Conservation (phyloP, 805 yeast species). For the Candida silvicultrix region DNA sequence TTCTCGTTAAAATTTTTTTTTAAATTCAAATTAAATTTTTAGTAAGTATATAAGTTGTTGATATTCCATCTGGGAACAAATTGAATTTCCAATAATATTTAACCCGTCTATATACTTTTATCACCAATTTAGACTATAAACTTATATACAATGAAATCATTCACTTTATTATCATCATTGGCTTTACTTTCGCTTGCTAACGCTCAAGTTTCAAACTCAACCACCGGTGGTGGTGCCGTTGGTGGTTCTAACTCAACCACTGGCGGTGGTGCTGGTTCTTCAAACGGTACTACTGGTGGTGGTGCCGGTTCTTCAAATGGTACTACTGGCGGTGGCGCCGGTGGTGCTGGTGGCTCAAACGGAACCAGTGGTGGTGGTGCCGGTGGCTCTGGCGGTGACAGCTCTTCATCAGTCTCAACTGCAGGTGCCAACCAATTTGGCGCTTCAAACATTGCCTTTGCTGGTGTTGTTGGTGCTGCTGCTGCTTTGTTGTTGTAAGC, state of each 20-base stretch:
- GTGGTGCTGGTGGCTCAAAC: conserved; percentile 6
- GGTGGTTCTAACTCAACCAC: background rate
- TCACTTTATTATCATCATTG: background rate
- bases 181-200: background rate
- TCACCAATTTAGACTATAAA: background rate
- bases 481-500: conserved; percentile 16
- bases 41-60: background rate
- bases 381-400: conserved; percentile 5
- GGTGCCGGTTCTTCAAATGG: conserved; percentile 1
- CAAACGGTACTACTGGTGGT: conserved; percentile 1
- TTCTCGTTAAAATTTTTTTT: too few relatives aligned
- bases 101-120: too few relatives aligned
- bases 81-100: too few relatives aligned
- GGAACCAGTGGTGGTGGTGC: conserved; percentile 2
- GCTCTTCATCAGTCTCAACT: conserved; percentile 10
- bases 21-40: too few relatives aligned
- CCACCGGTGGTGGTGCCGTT: background rate
- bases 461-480: conserved; percentile 16
- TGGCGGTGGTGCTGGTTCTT: background rate
- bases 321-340: conserved; percentile 1
- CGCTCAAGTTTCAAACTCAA: background rate
- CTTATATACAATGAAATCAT: background rate
- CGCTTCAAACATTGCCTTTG: conserved; percentile 9
- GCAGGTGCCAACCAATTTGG: conserved; percentile 13
- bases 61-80: too few relatives aligned